Evolutionary conservation across 2,329 filamentous ascomycete genomes (phyloP).

Genomic region (Cercospora sojina): DNA sequence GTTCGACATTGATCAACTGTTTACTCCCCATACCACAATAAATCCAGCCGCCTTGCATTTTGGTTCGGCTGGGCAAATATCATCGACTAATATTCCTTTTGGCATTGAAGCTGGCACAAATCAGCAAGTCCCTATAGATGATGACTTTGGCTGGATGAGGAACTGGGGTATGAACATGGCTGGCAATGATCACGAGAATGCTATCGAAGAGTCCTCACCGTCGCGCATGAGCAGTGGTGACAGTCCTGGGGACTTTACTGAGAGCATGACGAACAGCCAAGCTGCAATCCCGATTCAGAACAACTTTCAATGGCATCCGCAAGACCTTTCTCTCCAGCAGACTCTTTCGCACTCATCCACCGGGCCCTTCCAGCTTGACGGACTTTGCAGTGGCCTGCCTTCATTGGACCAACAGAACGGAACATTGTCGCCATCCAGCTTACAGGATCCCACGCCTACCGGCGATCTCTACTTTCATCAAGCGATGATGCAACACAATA

Average conservation of each 20-base stretch:
- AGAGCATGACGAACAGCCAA: slow-evolving; percentile 81
- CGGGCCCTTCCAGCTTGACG: slow-evolving; percentile 72
- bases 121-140: slow-evolving; percentile 62
- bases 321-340: slow-evolving; percentile 65
- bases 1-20: slow-evolving; percentile 70
- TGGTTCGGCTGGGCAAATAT: slow-evolving; percentile 56
- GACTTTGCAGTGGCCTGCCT: slow-evolving; percentile 71
- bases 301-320: slow-evolving; percentile 55
- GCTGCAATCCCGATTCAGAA: slow-evolving; percentile 30
- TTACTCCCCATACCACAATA: slow-evolving; percentile 63
- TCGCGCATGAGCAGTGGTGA: slow-evolving; percentile 95
- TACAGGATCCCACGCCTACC: slow-evolving; percentile 67
- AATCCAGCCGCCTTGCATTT: slow-evolving; percentile 75
- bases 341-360: slow-evolving; percentile 58
- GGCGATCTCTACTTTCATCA: slow-evolving; percentile 75
- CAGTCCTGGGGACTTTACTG: slow-evolving; percentile 87
- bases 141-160: slow-evolving; percentile 84
- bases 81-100: slow-evolving; percentile 45
- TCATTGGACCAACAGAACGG: slow-evolving; percentile 69
- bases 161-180: slow-evolving; percentile 75
- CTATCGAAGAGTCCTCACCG: slow-evolving; percentile 88
- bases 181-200: slow-evolving; percentile 56
- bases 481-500: slow-evolving; percentile 55
- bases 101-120: slow-evolving; percentile 34
- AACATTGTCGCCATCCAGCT: slow-evolving; percentile 74